Evolutionary conservation across 306 rosid species (phyloP), one percentile per base, ranked within the genome.

Genomic region (Begonia peltatifolia): DNA sequence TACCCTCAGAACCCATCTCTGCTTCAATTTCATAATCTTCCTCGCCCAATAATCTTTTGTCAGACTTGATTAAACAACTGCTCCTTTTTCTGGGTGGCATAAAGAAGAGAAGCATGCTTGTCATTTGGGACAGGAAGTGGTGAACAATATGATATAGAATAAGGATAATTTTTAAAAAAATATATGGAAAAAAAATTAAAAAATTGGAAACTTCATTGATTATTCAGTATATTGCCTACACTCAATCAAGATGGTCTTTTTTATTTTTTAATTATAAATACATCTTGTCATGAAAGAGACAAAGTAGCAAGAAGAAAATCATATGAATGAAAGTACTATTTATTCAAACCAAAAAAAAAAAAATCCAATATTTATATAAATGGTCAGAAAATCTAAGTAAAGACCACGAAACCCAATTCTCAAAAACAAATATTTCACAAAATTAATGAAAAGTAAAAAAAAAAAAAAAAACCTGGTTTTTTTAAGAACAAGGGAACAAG

Each of bases 91-190:
- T 65, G 71, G 63, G 62, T 66, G 62, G 66, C 58, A 58, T 59
- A 70, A 76, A 85, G 78, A 63, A 67, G 63, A 74, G 73, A 36
- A 64, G 95, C 95, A 79, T 79, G 93, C 89, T 79, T 78, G 88
- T 78, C 87, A 63, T 63, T 63, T 79, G 47, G 73, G 74, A 68
- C 77, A 60, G 62, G 71, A 69, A 61, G 63, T 50, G 57, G 55
- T 62, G 68, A 74, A 59, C 60, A 59, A 78, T 58, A 77, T 66
- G 55, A 65, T 77, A 66, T 61, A 71, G 41, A 68, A 61, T 53
- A 50, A 50, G 55, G 63, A 55, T 38, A 50, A 50, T 36, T 47
- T 25, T 25, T 25, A 25, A 60, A 69, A 57, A 60, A 42, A 53
- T n/a, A 17, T 17, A 1, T 17, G 18, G 18, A 25, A 60, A 69